Evolutionary conservation across 331 rosid genomes (phyloP).

Genomic region (Phaseolus coccineus): DNA sequence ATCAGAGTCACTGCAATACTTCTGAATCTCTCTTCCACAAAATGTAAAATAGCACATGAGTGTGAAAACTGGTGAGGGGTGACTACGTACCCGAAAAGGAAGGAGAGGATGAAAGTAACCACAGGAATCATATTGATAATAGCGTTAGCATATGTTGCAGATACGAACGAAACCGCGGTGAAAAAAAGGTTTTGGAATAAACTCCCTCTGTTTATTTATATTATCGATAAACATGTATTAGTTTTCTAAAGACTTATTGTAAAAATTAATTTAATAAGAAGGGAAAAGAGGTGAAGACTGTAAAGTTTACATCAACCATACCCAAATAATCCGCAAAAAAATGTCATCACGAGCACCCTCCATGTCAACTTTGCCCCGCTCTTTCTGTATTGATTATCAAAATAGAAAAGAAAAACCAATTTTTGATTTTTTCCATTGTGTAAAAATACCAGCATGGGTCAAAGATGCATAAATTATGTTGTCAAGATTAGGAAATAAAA

Average conservation of each 20-base stretch:
- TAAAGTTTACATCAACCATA: background rate
- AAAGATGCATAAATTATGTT: background rate
- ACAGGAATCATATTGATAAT: background rate
- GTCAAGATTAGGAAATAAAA: background rate
- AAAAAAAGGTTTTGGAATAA: background rate
- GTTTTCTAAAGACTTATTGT: background rate
- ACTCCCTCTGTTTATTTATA: background rate
- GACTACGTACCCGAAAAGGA: background rate
- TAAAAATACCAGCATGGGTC: background rate
- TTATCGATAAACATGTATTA: background rate
- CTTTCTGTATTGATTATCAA: background rate
- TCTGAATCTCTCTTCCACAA: background rate
- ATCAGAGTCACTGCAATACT: background rate
- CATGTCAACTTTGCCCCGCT: slow-evolving; percentile 57
- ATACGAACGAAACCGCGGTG: background rate
- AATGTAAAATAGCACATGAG: background rate
- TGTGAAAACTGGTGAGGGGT: no score
- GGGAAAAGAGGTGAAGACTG: background rate
- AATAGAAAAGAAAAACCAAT: no score
- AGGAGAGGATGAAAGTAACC: background rate
- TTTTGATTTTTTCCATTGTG: background rate
- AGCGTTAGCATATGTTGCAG: background rate
- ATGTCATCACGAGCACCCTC: slow-evolving; percentile 53
- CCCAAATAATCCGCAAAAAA: slow-evolving; percentile 63
- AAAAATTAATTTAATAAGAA: no score